Evolutionary conservation across 257 asterid genomes (phyloP).

Genomic region (Nicotiana undulata): DNA sequence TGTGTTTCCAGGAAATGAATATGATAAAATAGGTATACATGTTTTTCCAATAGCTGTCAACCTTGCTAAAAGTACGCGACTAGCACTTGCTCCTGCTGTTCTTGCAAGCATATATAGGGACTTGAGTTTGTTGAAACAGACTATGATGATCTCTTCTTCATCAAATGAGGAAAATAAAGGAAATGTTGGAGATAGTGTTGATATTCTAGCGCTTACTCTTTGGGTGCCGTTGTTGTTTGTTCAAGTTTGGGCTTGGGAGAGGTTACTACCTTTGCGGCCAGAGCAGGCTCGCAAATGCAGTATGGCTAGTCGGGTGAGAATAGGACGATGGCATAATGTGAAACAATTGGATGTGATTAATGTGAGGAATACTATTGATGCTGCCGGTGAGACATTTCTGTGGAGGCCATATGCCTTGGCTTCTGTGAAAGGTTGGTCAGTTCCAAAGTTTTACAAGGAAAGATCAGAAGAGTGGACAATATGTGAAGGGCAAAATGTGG

Average conservation of each 20-base stretch:
- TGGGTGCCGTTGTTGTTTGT: slow-evolving; percentile 28
- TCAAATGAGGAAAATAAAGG: not conserved
- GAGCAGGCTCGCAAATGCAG: slow-evolving; percentile 10
- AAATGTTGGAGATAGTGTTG: not conserved
- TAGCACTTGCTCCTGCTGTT: slow-evolving; percentile 38
- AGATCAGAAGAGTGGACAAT: slow-evolving; percentile 11
- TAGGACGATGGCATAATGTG: slow-evolving; percentile 25
- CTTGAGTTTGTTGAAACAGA: slow-evolving; percentile 20
- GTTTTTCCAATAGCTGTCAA: slow-evolving; percentile 20
- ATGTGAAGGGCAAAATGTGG: not conserved
- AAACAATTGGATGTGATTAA: slow-evolving; percentile 9
- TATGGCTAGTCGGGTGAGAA: slow-evolving; percentile 8
- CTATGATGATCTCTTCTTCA: slow-evolving; percentile 10
- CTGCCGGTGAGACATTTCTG: slow-evolving; percentile 18
- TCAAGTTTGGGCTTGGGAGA: slow-evolving; percentile 52
- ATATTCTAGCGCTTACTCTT: slow-evolving; percentile 9
- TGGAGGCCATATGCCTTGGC: slow-evolving; percentile 33
- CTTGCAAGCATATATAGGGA: slow-evolving; percentile 37
- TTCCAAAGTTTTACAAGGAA: slow-evolving; percentile 22
- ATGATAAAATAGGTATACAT: slow-evolving; percentile 10
- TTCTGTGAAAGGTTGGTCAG: slow-evolving; percentile 16
- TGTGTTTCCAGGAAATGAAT: slow-evolving; percentile 25
- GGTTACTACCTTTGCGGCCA: slow-evolving; percentile 23
- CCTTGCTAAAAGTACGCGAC: slow-evolving; percentile 26
- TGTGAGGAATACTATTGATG: slow-evolving; percentile 23